Conservation (phyloP, 2,329 filamentous ascomycete genomes). For the Fusarium temperatum region DNA sequence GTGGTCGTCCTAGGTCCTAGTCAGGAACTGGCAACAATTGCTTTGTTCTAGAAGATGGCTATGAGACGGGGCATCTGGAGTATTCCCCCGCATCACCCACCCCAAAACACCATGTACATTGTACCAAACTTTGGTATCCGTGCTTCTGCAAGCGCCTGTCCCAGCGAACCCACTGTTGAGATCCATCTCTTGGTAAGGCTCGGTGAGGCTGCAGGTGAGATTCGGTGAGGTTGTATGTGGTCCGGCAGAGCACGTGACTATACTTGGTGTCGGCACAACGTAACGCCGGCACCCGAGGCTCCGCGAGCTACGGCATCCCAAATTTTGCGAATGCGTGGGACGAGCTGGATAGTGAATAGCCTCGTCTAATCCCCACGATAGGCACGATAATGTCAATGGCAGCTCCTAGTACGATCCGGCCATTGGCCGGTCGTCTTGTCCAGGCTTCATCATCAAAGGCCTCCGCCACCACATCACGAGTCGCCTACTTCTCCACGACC, state of each 20-base stretch:
- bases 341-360: conserved; percentile 35
- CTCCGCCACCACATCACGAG: conserved; percentile 20
- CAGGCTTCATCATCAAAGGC: conserved; percentile 26
- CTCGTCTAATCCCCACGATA: conserved; percentile 25
- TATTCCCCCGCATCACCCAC: conserved; percentile 41
- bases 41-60: conserved; percentile 38
- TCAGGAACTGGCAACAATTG: conserved; percentile 39
- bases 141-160: conserved; percentile 45
- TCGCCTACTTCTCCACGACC: conserved; percentile 63
- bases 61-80: conserved; percentile 44
- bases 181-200: conserved; percentile 34
- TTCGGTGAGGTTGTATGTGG: neutral
- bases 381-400: conserved; percentile 43
- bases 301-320: conserved; percentile 17
- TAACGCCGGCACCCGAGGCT: conserved; percentile 23
- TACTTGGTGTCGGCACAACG: neutral
- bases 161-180: conserved; percentile 32
- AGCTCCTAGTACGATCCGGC: conserved; percentile 41
- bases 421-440: conserved; percentile 39
- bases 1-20: conserved; percentile 31
- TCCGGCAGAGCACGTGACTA: conserved; percentile 6
- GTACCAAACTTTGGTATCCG: conserved; percentile 39
- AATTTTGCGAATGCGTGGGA: conserved; percentile 36
- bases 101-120: conserved; percentile 39
- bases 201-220: conserved; percentile 23